Conservation (phyloP, 805 yeast genomes). For the Starmerella floricola region DNA sequence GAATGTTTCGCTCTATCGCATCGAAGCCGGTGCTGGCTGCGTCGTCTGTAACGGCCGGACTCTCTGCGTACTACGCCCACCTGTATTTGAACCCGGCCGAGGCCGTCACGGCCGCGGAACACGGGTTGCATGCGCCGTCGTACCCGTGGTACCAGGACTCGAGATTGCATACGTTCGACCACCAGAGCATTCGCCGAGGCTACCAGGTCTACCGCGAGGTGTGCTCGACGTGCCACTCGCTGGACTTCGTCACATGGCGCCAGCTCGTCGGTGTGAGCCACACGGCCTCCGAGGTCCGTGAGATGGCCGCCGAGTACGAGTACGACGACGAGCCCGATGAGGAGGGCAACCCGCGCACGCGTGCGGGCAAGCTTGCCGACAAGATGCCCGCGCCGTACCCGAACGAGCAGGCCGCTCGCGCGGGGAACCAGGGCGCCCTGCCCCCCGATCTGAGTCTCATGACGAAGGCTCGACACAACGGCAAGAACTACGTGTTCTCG, state of each 20-base stretch:
- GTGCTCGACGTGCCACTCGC: slow-evolving; percentile 97
- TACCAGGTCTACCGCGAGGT: slow-evolving; percentile 98
- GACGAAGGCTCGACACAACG: slow-evolving; percentile 98
- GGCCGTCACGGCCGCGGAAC: slow-evolving; percentile 98
- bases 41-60: slow-evolving; percentile 17
- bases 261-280: slow-evolving; percentile 94
- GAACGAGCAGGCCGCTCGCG: slow-evolving; percentile 98
- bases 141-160: slow-evolving; percentile 92
- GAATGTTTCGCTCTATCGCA: slow-evolving; percentile 17
- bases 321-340: slow-evolving; percentile 94
- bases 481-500: slow-evolving; percentile 86
- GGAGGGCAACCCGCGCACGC: slow-evolving; percentile 94
- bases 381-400: slow-evolving; percentile 89
- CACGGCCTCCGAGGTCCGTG: slow-evolving; percentile 78
- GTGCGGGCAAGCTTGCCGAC: slow-evolving; percentile 97
- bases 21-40: slow-evolving; percentile 20
- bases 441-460: slow-evolving; percentile 97
- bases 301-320: slow-evolving; percentile 90
- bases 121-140: slow-evolving; percentile 92
- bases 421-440: slow-evolving; percentile 97
- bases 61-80: slow-evolving; percentile 18
- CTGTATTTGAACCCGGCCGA: slow-evolving; percentile 44
- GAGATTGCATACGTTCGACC: slow-evolving; percentile 53
- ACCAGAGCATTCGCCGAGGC: slow-evolving; percentile 94
- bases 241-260: slow-evolving; percentile 97